These are phyloP conservation scores for Neltuma alba DNA, from an alignment of 306 rosid genomes.

Conservation along the genomic window DNA sequence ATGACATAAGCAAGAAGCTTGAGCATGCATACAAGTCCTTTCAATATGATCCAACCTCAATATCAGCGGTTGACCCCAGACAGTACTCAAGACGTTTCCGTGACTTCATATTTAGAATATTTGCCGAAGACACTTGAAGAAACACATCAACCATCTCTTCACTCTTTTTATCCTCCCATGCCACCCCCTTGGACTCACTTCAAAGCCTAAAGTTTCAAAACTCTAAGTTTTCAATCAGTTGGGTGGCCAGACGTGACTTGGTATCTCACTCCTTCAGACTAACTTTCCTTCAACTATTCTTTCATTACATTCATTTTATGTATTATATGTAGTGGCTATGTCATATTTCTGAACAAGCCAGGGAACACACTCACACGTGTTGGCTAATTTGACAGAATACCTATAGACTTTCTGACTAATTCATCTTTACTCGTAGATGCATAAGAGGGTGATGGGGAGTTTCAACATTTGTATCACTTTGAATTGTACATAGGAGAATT, in stretches of 20 bases:
- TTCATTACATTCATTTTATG: conserved; percentile 41
- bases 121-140: conserved; percentile 55
- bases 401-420: conserved; percentile 3
- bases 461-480: conserved; percentile 21
- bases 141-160: conserved; percentile 23
- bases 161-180: conserved; percentile 1
- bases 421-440: neutral
- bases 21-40: conserved; percentile 97
- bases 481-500: conserved; percentile 38
- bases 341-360: neutral
- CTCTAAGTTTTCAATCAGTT: neutral
- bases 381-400: too few species aligned
- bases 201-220: neutral
- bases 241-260: neutral
- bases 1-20: conserved; percentile 97
- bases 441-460: neutral
- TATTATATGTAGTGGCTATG: conserved; percentile 2
- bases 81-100: conserved; percentile 93
- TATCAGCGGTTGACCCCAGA: conserved; percentile 92
- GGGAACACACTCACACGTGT: too few species aligned
- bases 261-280: neutral
- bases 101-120: conserved; percentile 72
- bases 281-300: neutral
- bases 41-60: conserved; percentile 88
- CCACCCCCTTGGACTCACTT: neutral